Percentiles rank a stretch among this genome's conserved stretches.
Evolutionary conservation across 225 moss, liverwort and hornwort genomes (phyloP).

Genomic region (Neckera pumila): DNA sequence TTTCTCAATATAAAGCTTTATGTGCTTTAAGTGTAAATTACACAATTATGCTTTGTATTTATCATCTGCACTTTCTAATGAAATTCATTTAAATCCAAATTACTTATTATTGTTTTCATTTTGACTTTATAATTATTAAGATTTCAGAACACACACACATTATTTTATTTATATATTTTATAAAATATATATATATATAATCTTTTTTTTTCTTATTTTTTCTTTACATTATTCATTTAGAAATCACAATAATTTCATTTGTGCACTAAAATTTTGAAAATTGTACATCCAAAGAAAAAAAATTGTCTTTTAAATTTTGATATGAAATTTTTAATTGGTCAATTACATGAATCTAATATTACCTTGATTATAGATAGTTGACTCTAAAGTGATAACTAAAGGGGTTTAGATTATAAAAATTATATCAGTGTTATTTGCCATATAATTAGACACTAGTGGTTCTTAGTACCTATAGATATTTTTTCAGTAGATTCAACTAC

Average conservation of each 20-base stretch:
- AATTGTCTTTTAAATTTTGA: background rate
- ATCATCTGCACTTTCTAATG: background rate
- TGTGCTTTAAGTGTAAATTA: background rate
- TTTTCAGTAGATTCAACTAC: no score
- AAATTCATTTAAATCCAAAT: background rate
- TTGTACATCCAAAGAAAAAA: background rate
- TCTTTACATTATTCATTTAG: no score
- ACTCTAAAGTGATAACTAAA: background rate
- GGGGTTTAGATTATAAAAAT: no score
- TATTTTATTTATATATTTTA: no score
- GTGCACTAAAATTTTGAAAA: no score
- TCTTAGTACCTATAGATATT: background rate
- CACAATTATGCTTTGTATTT: background rate
- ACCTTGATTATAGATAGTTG: background rate
- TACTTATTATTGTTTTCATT: background rate
- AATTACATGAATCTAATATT: background rate
- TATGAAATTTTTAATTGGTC: background rate
- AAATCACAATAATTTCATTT: no score
- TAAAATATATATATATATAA: no score
- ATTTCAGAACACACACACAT: no score
- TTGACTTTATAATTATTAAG: accelerated
- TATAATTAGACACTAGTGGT: background rate
- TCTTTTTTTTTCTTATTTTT: no score
- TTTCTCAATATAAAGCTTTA: background rate
- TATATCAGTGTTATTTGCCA: background rate